Base-by-base conservation (phyloP, 805 yeast species). In the Saccharomycopsis olivae region DNA sequence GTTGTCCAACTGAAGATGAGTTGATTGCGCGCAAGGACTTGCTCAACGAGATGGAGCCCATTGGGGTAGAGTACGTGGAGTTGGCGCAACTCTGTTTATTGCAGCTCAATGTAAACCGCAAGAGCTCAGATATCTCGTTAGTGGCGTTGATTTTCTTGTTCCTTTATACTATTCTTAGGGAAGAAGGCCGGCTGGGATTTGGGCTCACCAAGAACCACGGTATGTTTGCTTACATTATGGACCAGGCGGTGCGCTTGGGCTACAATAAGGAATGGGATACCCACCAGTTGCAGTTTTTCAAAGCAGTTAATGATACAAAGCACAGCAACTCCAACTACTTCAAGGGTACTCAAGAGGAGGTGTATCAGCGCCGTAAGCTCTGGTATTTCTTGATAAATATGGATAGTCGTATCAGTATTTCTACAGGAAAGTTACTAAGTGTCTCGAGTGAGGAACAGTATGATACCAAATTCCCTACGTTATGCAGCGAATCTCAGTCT, bases 161-260 rank as follows among this genome's bases (percentile, higher is more conserved):
- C 24, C 13, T 25, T 19, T 43, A 43, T 33, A 32, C 35, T 18
- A 37, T 34, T 14, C 20, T 43, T 6, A 21, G 39, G 21, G 47
- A 43, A 29, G 47, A 43, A 33, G 38, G 40, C 3, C 11, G 47
- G 23, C 25, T 31, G 16, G 44, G 44, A 15, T 43, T 43, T 27
- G 39, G 21, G 16, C 23, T 43, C 29, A 35, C 28, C 18, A 39
- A 39, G 20, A 40, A 43, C 29, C 39, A 40, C 19, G 15, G 35
- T 5, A 10, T 35, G 21, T 29, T 43, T 1, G 11, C 36, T 16
- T 11, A 9, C 13, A 35, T 35, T n/a, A 36, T 40, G 14, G 23
- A 25, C 14, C 13, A 18, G n/a, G 43, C 44, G 19, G 28, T 27
- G 13, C 20, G 35, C 14, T 16, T 40, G 23, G 47, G 47, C 5